A percentile compares a stretch with the other conserved stretches of the same genome.
phyloP scores from a whole-genome alignment of 129 eudicot species.

The Sambucus nigra region DNA sequence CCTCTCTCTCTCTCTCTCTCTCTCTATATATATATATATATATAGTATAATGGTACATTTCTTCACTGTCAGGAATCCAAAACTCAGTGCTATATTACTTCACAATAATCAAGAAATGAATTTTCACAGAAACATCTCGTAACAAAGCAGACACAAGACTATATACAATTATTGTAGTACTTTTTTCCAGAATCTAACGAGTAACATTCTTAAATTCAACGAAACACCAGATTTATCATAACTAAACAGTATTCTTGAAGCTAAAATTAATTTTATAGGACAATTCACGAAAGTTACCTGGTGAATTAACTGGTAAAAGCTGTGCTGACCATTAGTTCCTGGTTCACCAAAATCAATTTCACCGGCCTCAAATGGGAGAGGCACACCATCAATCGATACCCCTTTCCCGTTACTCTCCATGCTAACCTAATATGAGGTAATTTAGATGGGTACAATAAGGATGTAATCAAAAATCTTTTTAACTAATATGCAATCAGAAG shows the following conservation, averaged over 20 bases:
- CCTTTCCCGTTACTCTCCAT: conserved; percentile 99
- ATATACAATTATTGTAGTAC: neutral
- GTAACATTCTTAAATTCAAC: too few relatives aligned
- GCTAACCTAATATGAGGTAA: conserved; percentile 52
- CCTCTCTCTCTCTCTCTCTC: too few relatives aligned
- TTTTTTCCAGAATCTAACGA: neutral
- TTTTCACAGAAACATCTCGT: neutral
- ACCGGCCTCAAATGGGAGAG: conserved; percentile 89
- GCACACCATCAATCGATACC: conserved; percentile 89
- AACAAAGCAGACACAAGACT: neutral
- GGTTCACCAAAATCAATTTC: conserved; percentile 99
- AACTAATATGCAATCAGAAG: neutral
- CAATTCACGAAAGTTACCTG: conserved; percentile 34
- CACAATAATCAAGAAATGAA: neutral
- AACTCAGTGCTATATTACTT: neutral
- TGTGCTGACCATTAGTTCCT: conserved; percentile 98
- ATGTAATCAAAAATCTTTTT: neutral
- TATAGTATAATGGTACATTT: neutral
- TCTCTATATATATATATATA: too few relatives aligned
- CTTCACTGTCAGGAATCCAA: neutral
- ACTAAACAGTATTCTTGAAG: too few relatives aligned
- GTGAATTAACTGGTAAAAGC: conserved; percentile 97
- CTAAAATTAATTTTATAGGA: neutral
- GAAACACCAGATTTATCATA: too few relatives aligned
- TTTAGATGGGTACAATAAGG: conserved; percentile 1